These are phyloP conservation scores for Epicoccum nigrum DNA, from an alignment of 2,329 filamentous ascomycete genomes.

Conservation along the genomic window DNA sequence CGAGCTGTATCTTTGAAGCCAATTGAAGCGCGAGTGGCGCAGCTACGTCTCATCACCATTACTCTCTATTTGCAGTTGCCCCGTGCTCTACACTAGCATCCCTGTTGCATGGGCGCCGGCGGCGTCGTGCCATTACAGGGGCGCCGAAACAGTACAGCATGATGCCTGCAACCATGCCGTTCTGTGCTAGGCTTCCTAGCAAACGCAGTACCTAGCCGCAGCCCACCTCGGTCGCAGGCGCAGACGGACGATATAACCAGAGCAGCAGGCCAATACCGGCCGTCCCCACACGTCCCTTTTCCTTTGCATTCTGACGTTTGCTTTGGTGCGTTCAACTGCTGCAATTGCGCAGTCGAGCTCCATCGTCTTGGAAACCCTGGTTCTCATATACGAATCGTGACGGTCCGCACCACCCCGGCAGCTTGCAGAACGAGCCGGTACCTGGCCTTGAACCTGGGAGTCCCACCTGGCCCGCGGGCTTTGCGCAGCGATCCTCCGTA, in stretches of 20 bases:
- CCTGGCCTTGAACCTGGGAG: constrained; percentile 35
- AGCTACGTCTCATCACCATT: constrained; percentile 16
- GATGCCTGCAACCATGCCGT: constrained; percentile 26
- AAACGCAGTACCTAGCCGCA: constrained; percentile 25
- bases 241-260: constrained; percentile 25
- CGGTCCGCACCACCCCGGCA: constrained; percentile 30
- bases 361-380: constrained; percentile 25
- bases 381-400: constrained; percentile 29
- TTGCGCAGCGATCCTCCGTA: constrained; percentile 31
- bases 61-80: constrained; percentile 27
- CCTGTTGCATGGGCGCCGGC: constrained; percentile 24
- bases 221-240: constrained; percentile 12
- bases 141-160: constrained; percentile 27
- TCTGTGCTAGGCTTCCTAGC: constrained; percentile 24
- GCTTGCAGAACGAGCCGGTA: constrained; percentile 32
- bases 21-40: constrained; percentile 25
- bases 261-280: constrained; percentile 17
- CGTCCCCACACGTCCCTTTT: constrained; percentile 19
- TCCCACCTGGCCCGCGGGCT: constrained; percentile 32
- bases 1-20: constrained; percentile 25
- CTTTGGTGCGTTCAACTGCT: constrained; percentile 7
- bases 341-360: constrained; percentile 18
- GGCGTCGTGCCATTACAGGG: constrained; percentile 25
- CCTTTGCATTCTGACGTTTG: constrained; percentile 15
- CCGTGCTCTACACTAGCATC: constrained; percentile 18